Conservation (phyloP, 208 protist species). For the Trypanosomatidae sp. region DNA sequence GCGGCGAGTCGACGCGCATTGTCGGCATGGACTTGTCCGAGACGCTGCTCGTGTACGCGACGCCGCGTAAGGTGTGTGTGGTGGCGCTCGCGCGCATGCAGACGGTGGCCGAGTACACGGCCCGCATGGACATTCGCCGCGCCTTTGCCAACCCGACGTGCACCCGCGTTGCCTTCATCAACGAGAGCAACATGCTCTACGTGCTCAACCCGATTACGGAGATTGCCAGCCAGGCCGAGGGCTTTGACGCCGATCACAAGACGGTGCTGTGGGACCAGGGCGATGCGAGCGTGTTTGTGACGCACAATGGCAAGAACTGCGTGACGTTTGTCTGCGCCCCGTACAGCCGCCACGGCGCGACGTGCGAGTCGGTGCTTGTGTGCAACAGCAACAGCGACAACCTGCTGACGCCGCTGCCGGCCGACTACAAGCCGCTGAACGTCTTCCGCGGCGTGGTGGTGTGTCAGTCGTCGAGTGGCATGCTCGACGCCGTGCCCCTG, state of each 20-base stretch:
- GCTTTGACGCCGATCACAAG: slow-evolving; percentile 40
- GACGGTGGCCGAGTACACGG: slow-evolving; percentile 71
- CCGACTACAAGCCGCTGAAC: slow-evolving; percentile 56
- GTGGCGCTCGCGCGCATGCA: slow-evolving; percentile 81
- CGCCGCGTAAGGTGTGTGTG: slow-evolving; percentile 56
- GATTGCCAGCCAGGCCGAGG: slow-evolving; percentile 51
- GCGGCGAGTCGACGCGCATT: no score
- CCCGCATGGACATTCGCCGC: slow-evolving; percentile 37
- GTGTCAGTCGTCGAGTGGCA: slow-evolving; percentile 60
- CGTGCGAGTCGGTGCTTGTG: slow-evolving; percentile 61
- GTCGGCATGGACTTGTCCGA: slow-evolving; percentile 80
- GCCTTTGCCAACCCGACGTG: slow-evolving; percentile 82
- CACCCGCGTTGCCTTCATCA: slow-evolving; percentile 87
- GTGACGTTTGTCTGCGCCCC: slow-evolving; percentile 84
- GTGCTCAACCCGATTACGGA: slow-evolving; percentile 91
- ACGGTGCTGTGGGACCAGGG: slow-evolving; percentile 86
- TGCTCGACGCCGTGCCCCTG: slow-evolving; percentile 47
- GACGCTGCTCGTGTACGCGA: slow-evolving; percentile 90
- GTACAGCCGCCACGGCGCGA: slow-evolving; percentile 81
- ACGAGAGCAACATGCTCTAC: slow-evolving; percentile 65
- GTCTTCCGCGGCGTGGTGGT: slow-evolving; percentile 70
- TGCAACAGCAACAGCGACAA: slow-evolving; percentile 42
- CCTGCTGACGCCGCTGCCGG: slow-evolving; percentile 52
- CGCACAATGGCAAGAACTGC: slow-evolving; percentile 49
- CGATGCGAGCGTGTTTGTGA: slow-evolving; percentile 85